A percentile compares a stretch with the other conserved stretches of the same genome.
Evolutionary conservation across 306 rosid genomes (phyloP).

Genomic region (Benincasa hispida): DNA sequence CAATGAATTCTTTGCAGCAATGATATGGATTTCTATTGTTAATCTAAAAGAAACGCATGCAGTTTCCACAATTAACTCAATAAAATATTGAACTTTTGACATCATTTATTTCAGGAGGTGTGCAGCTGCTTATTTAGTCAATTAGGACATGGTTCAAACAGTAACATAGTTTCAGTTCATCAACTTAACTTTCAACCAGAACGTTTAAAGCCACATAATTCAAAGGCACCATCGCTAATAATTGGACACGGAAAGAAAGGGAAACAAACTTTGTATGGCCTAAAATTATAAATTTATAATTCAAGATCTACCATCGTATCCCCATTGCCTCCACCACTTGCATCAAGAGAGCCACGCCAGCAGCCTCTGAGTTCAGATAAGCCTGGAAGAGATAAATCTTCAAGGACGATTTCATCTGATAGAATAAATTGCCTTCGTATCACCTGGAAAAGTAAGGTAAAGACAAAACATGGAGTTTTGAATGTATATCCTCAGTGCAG

Average conservation of each 20-base stretch:
- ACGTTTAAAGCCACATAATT: background rate
- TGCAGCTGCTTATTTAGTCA: background rate
- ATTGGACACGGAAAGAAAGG: background rate
- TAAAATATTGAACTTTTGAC: background rate
- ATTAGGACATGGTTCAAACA: background rate
- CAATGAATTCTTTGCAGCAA: background rate
- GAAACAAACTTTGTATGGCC: background rate
- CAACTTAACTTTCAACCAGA: background rate
- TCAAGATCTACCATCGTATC: slow-evolving; percentile 64
- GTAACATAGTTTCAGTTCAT: background rate
- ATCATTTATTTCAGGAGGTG: background rate
- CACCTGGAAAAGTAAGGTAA: slow-evolving; percentile 38
- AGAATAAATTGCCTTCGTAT: slow-evolving; percentile 39
- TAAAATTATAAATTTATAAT: slow-evolving; percentile 9
- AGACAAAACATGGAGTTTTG: background rate
- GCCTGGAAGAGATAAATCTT: slow-evolving; percentile 68
- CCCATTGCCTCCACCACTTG: slow-evolving; percentile 95
- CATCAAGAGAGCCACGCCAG: slow-evolving; percentile 89
- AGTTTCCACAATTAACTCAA: background rate
- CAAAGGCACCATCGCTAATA: background rate
- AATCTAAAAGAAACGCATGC: background rate
- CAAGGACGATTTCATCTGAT: slow-evolving; percentile 45
- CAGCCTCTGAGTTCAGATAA: slow-evolving; percentile 76
- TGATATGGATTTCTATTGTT: background rate
- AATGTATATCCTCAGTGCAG: slow-evolving; percentile 6